Base-by-base conservation (phyloP, 345 rosid genomes). In the Gossypium herbaceum region DNA sequence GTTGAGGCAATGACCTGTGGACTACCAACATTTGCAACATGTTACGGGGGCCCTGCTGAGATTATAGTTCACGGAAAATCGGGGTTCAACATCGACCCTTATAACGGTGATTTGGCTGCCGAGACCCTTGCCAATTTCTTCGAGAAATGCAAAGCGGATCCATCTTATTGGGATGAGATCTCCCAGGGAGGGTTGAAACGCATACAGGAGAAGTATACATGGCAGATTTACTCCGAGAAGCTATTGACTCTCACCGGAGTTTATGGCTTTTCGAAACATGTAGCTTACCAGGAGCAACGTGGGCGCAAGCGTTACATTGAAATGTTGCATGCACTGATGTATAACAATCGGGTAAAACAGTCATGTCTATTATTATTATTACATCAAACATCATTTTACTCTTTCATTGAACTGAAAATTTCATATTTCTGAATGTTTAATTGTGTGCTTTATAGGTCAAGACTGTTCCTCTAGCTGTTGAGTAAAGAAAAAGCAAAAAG, bases 1-100 rank as follows among this genome's bases (percentile, higher is more conserved):
- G 88, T 94, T 2, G 97, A 94, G 88, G 91, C 97, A 54, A 94
- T 92, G 97, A 86, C 92, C 20, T 89, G 97, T 76, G 97, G 98
- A 0, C 76, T 94, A 81, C 97, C 94, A 11, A 94, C 97, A 12
- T 90, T 91, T 4, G 92, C 95, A 1, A 91, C 97, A 7, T 85
- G 87, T 77, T 85, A 94, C 10, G 97, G 97, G 69, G 97, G 98
- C 16, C 98, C 98, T 8, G 93, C 93, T 79, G 93, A 93, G 90
- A 93, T 93, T 73, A 93, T 91, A 22, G 94, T 88, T 6, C 85
- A 93, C 5, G 94, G 97, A 1, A 90, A 88, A 78, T 93, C 97
- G 0, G 98, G 98, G 19, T 93, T 83, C 89, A 87, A 93, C 60
- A 91, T 93, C 43, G 97, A 91, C 72, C 97, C 98, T 5, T 93